phyloP scores from a whole-genome alignment of 192 early-diverging fungal species.

The Linnemannia schmuckeri region DNA sequence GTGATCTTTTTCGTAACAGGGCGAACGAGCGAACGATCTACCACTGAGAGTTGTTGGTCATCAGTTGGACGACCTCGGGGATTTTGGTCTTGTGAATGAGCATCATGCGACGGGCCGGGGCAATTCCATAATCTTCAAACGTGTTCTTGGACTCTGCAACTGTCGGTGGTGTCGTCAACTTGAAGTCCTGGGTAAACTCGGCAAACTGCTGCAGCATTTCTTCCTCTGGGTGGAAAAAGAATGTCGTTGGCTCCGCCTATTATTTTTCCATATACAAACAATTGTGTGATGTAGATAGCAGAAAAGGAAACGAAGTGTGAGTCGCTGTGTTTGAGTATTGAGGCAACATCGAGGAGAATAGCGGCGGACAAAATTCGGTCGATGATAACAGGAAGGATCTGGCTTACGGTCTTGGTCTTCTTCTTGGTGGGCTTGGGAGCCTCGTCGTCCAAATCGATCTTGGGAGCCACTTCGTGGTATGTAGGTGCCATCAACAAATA shows the following conservation, averaged over 20 bases:
- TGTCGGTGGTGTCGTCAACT: conserved; percentile 77
- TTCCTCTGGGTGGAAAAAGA: conserved; percentile 94
- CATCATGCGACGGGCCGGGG: conserved; percentile 77
- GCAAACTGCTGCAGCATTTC: conserved; percentile 89
- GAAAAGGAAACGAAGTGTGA: too few relatives aligned
- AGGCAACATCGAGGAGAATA: too few relatives aligned
- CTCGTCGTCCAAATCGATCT: conserved; percentile 69
- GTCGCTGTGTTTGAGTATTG: not conserved
- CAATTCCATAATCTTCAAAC: conserved; percentile 90
- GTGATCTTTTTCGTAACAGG: not conserved
- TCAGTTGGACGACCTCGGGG: conserved; percentile 61
- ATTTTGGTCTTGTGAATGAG: conserved; percentile 71
- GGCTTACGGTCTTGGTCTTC: conserved; percentile 60
- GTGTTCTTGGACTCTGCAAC: conserved; percentile 82
- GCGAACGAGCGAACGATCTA: not conserved
- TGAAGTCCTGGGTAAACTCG: conserved; percentile 82
- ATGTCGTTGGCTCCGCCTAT: conserved; percentile 61
- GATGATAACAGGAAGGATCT: not conserved
- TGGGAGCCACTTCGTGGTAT: conserved; percentile 82
- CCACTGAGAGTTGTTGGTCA: conserved; percentile 59
- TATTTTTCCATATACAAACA: not conserved
- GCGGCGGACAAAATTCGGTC: not conserved
- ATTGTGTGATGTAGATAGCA: too few relatives aligned
- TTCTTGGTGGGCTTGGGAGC: conserved; percentile 49
- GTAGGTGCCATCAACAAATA: conserved; percentile 85